phyloP scores from a whole-genome alignment of 2,329 filamentous ascomycete species.

The Graphilbum ipis-grandicollis region DNA sequence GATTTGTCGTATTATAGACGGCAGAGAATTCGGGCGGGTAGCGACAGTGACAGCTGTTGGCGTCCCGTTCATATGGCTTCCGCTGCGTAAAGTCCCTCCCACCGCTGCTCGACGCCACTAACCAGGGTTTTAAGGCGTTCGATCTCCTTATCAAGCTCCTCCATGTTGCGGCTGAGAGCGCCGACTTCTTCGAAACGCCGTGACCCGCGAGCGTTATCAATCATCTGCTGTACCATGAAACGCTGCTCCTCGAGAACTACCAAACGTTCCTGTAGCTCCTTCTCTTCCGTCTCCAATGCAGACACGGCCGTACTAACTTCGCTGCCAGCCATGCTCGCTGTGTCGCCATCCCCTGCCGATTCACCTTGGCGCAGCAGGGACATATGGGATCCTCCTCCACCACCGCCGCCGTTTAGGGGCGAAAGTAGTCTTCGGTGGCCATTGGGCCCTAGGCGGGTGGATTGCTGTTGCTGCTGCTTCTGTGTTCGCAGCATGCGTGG shows the following conservation, averaged over 20 bases:
- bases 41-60: neutral
- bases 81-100: constrained; percentile 32
- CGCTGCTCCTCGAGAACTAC: constrained; percentile 82
- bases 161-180: constrained; percentile 60
- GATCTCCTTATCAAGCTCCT: constrained; percentile 70
- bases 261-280: constrained; percentile 58
- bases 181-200: constrained; percentile 76
- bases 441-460: neutral
- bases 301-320: constrained; percentile 36
- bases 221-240: constrained; percentile 78
- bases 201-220: constrained; percentile 56
- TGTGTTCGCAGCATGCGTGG: constrained; percentile 43
- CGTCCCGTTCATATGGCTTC: neutral
- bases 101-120: constrained; percentile 42
- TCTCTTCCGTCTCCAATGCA: constrained; percentile 64
- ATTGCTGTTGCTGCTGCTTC: constrained; percentile 15
- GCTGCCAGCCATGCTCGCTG: constrained; percentile 27
- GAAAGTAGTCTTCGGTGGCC: constrained; percentile 15
- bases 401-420: constrained; percentile 8
- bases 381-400: constrained; percentile 5
- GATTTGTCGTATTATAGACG: no score
- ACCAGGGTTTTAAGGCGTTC: constrained; percentile 47
- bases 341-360: constrained; percentile 23
- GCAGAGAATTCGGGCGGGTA: neutral
- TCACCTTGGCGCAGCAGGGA: constrained; percentile 31